phyloP scores from a whole-genome alignment of 2,329 filamentous ascomycete species.

The Cladophialophora chaetospira region DNA sequence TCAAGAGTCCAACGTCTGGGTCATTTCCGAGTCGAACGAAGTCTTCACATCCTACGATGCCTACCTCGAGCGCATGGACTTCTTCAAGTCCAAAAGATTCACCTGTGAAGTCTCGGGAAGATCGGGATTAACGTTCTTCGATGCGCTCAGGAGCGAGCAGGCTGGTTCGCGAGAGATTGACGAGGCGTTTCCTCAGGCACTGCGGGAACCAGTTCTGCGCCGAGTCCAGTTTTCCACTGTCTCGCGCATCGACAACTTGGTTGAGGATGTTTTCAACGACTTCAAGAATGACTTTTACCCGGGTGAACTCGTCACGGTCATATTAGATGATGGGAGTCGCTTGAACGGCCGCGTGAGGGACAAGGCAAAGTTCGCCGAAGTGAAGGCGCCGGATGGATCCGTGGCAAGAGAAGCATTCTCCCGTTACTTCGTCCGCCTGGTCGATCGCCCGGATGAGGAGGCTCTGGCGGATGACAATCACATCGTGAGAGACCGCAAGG shows the following conservation, averaged over 20 bases:
- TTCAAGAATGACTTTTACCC: constrained; percentile 92
- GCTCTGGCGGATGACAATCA: constrained; percentile 78
- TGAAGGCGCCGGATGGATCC: constrained; percentile 65
- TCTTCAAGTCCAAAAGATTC: constrained; percentile 64
- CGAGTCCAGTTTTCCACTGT: constrained; percentile 89
- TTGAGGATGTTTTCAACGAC: constrained; percentile 48
- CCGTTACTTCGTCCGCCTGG: constrained; percentile 77
- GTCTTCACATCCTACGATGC: constrained; percentile 86
- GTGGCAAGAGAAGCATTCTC: constrained; percentile 69
- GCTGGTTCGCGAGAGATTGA: constrained; percentile 82
- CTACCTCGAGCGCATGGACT: constrained; percentile 67
- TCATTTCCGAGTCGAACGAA: constrained; percentile 86
- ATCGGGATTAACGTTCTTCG: constrained; percentile 87
- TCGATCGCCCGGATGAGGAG: constrained; percentile 71
- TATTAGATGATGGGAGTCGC: constrained; percentile 63
- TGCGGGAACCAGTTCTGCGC: constrained; percentile 87
- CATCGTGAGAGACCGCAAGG: constrained; percentile 81
- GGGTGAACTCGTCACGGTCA: constrained; percentile 77
- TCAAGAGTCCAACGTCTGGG: constrained; percentile 87
- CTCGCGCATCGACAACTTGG: constrained; percentile 81
- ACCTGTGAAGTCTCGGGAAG: constrained; percentile 96
- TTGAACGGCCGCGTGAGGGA: constrained; percentile 77
- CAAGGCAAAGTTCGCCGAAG: constrained; percentile 73
- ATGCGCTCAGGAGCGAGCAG: constrained; percentile 80
- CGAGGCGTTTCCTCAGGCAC: constrained; percentile 82